A percentile compares a stretch with the other conserved stretches of the same genome.
These are phyloP conservation scores for Aspergillus fischeri DNA, from an alignment of 2,329 filamentous ascomycete genomes.

Conservation along the genomic window DNA sequence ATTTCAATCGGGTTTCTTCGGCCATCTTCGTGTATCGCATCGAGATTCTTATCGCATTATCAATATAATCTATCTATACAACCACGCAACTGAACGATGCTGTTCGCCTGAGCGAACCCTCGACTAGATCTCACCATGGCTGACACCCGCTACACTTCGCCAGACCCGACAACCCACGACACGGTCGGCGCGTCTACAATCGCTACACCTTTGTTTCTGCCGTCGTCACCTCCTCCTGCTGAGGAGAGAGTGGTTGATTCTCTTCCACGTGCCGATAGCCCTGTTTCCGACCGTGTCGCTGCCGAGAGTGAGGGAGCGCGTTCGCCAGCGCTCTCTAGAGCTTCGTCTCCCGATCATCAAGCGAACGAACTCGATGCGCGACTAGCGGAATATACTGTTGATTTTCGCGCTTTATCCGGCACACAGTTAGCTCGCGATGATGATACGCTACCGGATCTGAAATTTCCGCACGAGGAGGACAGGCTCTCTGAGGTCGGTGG, in stretches of 20 bases:
- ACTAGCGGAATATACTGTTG: conserved; percentile 38
- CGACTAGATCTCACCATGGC: conserved; percentile 28
- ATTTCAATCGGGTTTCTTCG: neutral
- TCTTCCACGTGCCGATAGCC: neutral
- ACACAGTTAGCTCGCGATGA: conserved; percentile 21
- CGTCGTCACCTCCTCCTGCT: conserved; percentile 30
- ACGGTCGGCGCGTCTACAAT: conserved; percentile 40
- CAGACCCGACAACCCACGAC: conserved; percentile 39
- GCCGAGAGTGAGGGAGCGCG: conserved; percentile 8
- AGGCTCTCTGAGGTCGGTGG: conserved; percentile 37
- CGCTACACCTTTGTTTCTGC: conserved; percentile 34
- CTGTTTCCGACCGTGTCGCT: conserved; percentile 11
- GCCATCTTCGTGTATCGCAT: neutral
- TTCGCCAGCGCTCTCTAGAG: conserved; percentile 13
- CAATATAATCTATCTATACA: neutral
- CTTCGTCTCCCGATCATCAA: conserved; percentile 22
- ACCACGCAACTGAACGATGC: neutral
- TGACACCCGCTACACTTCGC: conserved; percentile 34
- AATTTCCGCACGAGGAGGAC: conserved; percentile 23
- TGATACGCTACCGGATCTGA: conserved; percentile 21
- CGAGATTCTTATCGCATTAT: neutral
- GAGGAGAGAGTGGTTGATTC: conserved; percentile 4
- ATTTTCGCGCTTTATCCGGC: conserved; percentile 36
- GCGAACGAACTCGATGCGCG: conserved; percentile 35
- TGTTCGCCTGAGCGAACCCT: conserved; percentile 2